Evolutionary conservation across 2,329 filamentous ascomycete genomes (phyloP).

Genomic region (Blastomyces emzantsi): DNA sequence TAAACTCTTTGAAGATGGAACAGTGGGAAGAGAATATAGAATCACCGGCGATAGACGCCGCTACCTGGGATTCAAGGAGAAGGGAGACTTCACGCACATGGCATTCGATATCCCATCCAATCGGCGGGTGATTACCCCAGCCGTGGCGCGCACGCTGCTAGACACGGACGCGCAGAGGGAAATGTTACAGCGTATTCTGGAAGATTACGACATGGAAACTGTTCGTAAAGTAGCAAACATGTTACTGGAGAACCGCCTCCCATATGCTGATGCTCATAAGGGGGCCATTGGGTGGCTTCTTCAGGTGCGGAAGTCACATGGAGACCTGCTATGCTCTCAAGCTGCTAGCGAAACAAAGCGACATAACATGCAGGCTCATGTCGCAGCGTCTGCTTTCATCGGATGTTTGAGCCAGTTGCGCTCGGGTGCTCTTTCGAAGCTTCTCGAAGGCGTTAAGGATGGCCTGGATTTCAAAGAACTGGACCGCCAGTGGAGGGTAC

Average conservation of each 20-base stretch:
- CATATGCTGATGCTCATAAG: constrained; percentile 4
- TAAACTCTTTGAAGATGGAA: neutral
- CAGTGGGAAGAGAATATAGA: neutral
- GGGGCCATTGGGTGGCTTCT: neutral
- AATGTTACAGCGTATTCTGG: constrained; percentile 1
- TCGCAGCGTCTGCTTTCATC: constrained; percentile 4
- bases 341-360: neutral
- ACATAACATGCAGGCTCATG: constrained; percentile 2
- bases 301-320: neutral
- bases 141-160: neutral
- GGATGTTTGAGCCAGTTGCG: constrained; percentile 1
- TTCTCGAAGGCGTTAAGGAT: neutral
- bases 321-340: neutral
- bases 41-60: neutral
- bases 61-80: neutral
- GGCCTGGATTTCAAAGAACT: neutral
- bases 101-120: neutral
- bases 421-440: neutral
- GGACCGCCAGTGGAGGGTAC: neutral
- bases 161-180: constrained; percentile 2
- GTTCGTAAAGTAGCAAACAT: neutral
- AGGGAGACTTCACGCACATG: neutral
- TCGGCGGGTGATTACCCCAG: neutral
- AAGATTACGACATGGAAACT: constrained; percentile 1
- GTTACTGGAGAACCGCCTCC: neutral